Evolutionary conservation across 306 rosid species (phyloP).

Genomic region (Oemleria cerasiformis): DNA sequence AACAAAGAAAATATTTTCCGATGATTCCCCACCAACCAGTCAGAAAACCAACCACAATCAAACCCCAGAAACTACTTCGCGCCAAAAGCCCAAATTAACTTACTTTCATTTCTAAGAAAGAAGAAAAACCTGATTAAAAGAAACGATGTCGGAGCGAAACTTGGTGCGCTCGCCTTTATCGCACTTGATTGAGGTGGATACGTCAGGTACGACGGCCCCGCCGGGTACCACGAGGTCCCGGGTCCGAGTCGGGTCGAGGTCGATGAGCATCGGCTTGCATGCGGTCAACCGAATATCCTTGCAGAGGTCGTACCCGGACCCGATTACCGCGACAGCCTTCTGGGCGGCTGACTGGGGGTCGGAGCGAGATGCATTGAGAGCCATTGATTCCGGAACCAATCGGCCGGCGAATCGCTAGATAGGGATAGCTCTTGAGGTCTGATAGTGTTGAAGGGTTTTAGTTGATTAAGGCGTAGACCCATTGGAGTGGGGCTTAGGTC

Average conservation of each 20-base stretch:
- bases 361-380: slow-evolving; percentile 28
- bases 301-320: slow-evolving; percentile 69
- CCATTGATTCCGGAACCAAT: slow-evolving; percentile 25
- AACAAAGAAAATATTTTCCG: not conserved
- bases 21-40: not conserved
- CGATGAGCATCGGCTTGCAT: slow-evolving; percentile 52
- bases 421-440: not conserved
- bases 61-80: not conserved
- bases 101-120: not conserved
- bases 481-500: not conserved
- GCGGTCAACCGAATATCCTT: slow-evolving; percentile 46
- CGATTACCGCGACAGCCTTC: slow-evolving; percentile 68
- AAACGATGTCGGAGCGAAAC: slow-evolving; percentile 68
- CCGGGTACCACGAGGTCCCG: slow-evolving; percentile 67
- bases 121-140: slow-evolving; percentile 55
- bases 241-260: slow-evolving; percentile 40
- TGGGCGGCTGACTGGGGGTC: slow-evolving; percentile 63
- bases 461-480: slow-evolving; percentile 7
- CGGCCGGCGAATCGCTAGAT: not conserved
- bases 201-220: slow-evolving; percentile 50
- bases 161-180: slow-evolving; percentile 85
- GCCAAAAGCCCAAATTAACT: not conserved
- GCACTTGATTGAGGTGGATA: slow-evolving; percentile 65
- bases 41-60: not conserved
- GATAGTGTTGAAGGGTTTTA: not conserved